Evolutionary conservation across 139 green algal genomes (phyloP).

Genomic region (Trebouxia sp.): DNA sequence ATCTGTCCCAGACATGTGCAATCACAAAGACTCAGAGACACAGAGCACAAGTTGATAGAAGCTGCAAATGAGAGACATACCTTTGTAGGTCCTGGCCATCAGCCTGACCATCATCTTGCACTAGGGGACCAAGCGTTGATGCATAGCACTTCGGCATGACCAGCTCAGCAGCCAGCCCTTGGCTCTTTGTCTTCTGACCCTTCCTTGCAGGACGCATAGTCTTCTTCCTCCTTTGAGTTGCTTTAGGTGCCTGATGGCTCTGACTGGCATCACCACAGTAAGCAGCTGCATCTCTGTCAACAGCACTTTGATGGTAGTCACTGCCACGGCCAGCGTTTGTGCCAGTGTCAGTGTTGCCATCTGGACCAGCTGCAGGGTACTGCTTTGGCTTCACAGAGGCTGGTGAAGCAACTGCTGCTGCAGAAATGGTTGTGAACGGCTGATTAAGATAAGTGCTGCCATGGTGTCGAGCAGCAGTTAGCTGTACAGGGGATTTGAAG

Average conservation of each 20-base stretch:
- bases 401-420: neutral
- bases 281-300: neutral
- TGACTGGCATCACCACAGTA: no score
- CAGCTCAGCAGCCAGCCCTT: neutral
- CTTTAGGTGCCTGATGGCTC: no score
- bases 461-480: no score
- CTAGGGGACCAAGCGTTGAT: neutral
- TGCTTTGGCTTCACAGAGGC: neutral
- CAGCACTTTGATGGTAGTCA: neutral
- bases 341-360: neutral
- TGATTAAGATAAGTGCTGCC: neutral
- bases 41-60: neutral
- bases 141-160: constrained; percentile 17
- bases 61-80: neutral
- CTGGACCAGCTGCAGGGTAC: neutral
- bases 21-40: no score
- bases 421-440: neutral
- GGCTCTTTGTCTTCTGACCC: neutral
- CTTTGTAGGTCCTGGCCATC: no score
- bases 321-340: neutral
- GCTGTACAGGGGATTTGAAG: neutral
- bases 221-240: no score
- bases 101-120: neutral
- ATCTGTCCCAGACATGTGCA: no score
- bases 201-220: neutral